phyloP scores from a whole-genome alignment of 805 yeast genomes.

The Pichia gijzeniarum region DNA sequence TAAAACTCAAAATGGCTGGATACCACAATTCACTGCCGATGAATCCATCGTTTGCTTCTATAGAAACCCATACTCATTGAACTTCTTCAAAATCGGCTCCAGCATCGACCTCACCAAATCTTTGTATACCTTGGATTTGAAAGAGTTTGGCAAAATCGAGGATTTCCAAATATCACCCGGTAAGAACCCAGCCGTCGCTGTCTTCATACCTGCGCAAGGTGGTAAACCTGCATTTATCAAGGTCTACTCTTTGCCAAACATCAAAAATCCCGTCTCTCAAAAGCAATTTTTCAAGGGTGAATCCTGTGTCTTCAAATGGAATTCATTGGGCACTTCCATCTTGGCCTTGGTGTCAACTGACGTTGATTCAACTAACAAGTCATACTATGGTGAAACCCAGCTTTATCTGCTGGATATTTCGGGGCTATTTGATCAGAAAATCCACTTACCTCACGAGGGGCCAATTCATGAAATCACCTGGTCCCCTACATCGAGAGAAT shows the following conservation, averaged over 20 bases:
- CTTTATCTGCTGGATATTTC: constrained; percentile 86
- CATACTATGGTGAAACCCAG: constrained; percentile 95
- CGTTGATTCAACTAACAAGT: constrained; percentile 88
- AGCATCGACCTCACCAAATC: constrained; percentile 41
- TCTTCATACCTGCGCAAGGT: constrained; percentile 77
- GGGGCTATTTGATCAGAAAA: constrained; percentile 85
- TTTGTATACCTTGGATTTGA: constrained; percentile 50
- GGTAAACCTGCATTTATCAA: constrained; percentile 89
- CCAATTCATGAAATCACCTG: constrained; percentile 97
- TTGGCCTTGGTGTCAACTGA: constrained; percentile 93
- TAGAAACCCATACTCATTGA: constrained; percentile 48
- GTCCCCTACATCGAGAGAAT: constrained; percentile 95
- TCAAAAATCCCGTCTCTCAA: constrained; percentile 70
- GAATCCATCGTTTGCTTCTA: constrained; percentile 63
- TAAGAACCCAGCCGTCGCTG: constrained; percentile 80
- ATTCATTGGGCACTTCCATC: constrained; percentile 86
- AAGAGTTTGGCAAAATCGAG: constrained; percentile 41
- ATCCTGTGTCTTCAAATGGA: constrained; percentile 89
- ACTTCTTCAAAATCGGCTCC: constrained; percentile 50
- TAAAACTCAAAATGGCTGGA: constrained; percentile 85
- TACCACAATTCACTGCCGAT: constrained; percentile 81
- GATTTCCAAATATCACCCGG: constrained; percentile 76
- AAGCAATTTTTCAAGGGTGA: constrained; percentile 96
- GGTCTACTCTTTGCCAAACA: constrained; percentile 74
- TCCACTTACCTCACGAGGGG: constrained; percentile 83